phyloP scores from a whole-genome alignment of 768 basidiomycete genomes.

The Boletus reticulatus region DNA sequence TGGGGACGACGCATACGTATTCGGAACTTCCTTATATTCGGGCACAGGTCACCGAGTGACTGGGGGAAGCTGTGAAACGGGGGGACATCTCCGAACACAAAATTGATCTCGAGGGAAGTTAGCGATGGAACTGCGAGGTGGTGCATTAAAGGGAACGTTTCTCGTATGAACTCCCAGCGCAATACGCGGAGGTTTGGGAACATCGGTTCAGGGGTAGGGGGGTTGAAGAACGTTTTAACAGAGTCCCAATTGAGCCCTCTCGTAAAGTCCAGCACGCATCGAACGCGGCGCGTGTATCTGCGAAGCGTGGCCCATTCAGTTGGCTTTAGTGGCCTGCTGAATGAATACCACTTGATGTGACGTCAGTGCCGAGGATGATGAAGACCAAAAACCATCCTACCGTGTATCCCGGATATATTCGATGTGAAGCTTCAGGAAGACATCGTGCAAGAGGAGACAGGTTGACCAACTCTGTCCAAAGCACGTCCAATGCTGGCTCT shows the following conservation, averaged over 20 bases:
- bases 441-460: constrained; percentile 4
- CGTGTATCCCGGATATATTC: constrained; percentile 5
- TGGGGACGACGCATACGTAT: constrained; percentile 4
- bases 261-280: not conserved
- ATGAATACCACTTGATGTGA: not conserved
- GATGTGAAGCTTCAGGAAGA: constrained; percentile 3
- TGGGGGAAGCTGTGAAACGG: constrained; percentile 1
- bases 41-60: constrained; percentile 1
- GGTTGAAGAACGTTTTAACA: constrained; percentile 3
- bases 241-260: constrained; percentile 3
- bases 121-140: constrained; percentile 2
- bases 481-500: constrained; percentile 4
- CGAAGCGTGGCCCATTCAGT: constrained; percentile 2
- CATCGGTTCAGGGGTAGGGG: constrained; percentile 1
- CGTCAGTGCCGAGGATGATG: not conserved
- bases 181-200: constrained; percentile 2
- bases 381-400: not conserved
- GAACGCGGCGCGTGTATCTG: constrained; percentile 1
- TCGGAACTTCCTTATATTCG: not conserved
- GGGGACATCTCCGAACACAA: constrained; percentile 1
- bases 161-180: constrained; percentile 7
- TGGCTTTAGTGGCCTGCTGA: not conserved
- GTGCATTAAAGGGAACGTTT: constrained; percentile 5
- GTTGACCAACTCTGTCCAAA: constrained; percentile 4
- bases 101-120: constrained; percentile 2